Percentiles rank a stretch among this genome's conserved stretches.
phyloP scores from a whole-genome alignment of 257 asterid genomes.

The Oldenlandia corymbosa region DNA sequence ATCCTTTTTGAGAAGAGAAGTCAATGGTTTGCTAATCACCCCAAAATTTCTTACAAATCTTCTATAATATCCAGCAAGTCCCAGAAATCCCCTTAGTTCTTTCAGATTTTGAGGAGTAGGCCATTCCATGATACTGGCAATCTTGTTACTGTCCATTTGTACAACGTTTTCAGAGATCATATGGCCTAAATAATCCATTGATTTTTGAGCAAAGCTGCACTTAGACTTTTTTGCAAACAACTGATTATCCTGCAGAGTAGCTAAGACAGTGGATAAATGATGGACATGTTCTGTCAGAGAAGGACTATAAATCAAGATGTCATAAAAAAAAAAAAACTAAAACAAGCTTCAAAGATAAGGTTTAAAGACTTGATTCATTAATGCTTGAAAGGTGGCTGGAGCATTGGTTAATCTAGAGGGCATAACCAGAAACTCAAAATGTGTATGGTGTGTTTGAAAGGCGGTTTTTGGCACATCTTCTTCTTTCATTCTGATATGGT shows the following conservation, averaged over 20 bases:
- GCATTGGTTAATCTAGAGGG: background rate
- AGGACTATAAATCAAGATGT: background rate
- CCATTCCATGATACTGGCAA: background rate
- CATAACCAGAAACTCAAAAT: background rate
- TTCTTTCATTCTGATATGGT: background rate
- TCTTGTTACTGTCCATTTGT: background rate
- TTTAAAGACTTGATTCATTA: background rate
- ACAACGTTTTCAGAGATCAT: background rate
- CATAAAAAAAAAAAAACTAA: background rate
- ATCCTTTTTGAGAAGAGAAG: background rate
- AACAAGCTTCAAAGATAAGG: background rate
- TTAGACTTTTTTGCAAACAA: background rate
- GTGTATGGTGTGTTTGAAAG: background rate
- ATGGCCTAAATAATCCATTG: slow-evolving; percentile 8
- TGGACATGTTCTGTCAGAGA: background rate
- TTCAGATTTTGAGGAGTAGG: background rate
- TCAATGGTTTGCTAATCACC: background rate
- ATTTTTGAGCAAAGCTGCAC: background rate
- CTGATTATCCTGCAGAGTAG: background rate
- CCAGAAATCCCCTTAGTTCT: background rate
- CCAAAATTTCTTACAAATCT: background rate
- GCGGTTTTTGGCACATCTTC: background rate
- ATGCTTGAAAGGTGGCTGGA: background rate
- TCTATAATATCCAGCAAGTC: too few relatives aligned
- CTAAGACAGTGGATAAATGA: background rate